Percentiles rank a stretch among this genome's conserved stretches.
Evolutionary conservation across 805 yeast genomes (phyloP).

Genomic region (Peterozyma toletana): DNA sequence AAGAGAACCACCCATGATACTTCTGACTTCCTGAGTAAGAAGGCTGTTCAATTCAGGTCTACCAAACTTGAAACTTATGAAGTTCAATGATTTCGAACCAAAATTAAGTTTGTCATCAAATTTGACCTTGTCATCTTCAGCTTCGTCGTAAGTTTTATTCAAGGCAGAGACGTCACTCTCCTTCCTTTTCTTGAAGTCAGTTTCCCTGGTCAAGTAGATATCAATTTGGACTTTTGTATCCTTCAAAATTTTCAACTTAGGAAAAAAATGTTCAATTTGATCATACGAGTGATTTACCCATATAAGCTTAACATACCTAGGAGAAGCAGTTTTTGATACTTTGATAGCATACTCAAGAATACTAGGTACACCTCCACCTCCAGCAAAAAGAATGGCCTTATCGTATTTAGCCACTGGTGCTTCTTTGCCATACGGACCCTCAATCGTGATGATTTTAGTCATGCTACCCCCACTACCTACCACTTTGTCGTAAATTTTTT

Average conservation of each 20-base stretch:
- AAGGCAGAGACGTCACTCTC: not conserved
- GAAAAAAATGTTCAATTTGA: not conserved
- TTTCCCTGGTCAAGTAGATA: conserved; percentile 30
- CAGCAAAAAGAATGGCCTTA: conserved; percentile 35
- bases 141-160: conserved; percentile 3
- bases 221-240: conserved; percentile 19
- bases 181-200: not conserved
- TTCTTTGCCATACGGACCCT: conserved; percentile 41
- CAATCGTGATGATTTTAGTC: conserved; percentile 29
- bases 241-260: not conserved
- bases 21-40: conserved; percentile 29
- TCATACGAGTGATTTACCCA: not conserved
- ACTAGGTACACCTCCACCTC: conserved; percentile 49
- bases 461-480: conserved; percentile 17
- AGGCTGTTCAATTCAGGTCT: conserved; percentile 38
- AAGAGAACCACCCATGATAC: conserved; percentile 33
- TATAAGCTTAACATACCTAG: not conserved
- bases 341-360: conserved; percentile 28
- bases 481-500: conserved; percentile 26
- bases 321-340: conserved; percentile 9
- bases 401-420: conserved; percentile 31
- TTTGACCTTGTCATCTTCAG: conserved; percentile 6
- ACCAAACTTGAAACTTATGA: conserved; percentile 29
- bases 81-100: conserved; percentile 4
- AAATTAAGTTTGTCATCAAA: conserved; percentile 2